Evolutionary conservation across 2,329 filamentous ascomycete genomes (phyloP), one percentile per base, ranked within the genome.

Genomic region (Elsinoe fawcettii): DNA sequence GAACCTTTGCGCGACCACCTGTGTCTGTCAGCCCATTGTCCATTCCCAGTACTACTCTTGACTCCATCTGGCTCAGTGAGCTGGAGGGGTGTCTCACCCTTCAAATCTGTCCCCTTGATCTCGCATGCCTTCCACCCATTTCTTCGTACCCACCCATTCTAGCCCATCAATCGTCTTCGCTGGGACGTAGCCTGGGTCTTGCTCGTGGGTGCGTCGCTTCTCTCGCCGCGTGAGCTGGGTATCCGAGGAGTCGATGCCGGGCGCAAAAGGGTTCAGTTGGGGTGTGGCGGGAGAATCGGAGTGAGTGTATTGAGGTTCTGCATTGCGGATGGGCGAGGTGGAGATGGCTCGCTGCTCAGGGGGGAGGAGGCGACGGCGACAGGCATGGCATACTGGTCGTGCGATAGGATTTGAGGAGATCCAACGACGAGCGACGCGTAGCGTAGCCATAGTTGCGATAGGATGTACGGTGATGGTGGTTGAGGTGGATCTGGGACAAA

Each of bases 141-240:
- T 65, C 59, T 75, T 74, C 5, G 71, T 71, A 36, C 84, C 84
- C 32, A 86, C 73, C 51, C 69, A 71, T 62, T 79, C 73, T 59
- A 86, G 67, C 0, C 76, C 77, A 55, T 80, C 70, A 77, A 79
- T 81, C 2, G 70, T 76, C 32, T 66, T 66, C 23, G 79, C 75
- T 16, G 72, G 72, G 53, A 71, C 65, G 67, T 82, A 82, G 9
- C 68, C 60, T 4, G 47, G 39, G n/a, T 61, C 58, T 12, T 47
- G 41, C 11, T 57, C 14, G 16, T 18, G 18, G n/a, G 16, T 16
- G 7, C 30, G 16, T 6, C 32, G n/a, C 18, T 18, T n/a, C 8
- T 22, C 32, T n/a, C 49, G 41, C 18, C 9, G 41, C 11, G 41
- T n/a, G 12, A 22, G 2, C n/a, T 46, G 41, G 25, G 20, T 9